A percentile compares a stretch with the other conserved stretches of the same genome.
These are phyloP conservation scores for Magnolia sinica DNA, from an alignment of 164 flowering plant genomes.

Conservation along the genomic window DNA sequence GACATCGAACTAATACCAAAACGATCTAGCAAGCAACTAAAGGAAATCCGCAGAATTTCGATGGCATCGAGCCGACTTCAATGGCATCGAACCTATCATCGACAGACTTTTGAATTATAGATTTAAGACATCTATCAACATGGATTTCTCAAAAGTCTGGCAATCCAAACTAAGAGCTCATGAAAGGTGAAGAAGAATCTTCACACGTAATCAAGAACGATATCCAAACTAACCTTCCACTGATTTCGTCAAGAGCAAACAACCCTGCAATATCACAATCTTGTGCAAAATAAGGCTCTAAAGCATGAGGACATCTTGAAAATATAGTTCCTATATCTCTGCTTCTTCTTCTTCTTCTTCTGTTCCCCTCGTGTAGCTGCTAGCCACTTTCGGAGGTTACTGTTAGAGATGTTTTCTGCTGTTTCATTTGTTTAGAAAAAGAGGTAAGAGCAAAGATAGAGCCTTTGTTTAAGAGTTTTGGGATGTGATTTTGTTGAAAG, in stretches of 20 bases:
- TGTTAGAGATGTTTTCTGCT: too few species aligned
- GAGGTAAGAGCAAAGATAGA: background rate
- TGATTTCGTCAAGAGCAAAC: background rate
- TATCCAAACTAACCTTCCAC: background rate
- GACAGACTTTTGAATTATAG: too few species aligned
- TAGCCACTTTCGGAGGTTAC: background rate
- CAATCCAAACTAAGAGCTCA: background rate
- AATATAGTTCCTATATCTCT: background rate
- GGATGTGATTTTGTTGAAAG: too few species aligned
- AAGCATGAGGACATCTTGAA: background rate
- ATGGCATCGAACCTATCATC: too few species aligned
- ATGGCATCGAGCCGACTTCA: too few species aligned
- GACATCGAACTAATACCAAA: too few species aligned
- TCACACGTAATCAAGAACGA: background rate
- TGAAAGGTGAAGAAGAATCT: background rate
- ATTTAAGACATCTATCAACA: background rate
- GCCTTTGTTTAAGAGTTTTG: too few species aligned
- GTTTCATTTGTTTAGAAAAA: background rate
- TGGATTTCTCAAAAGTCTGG: background rate
- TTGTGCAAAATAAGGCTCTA: background rate
- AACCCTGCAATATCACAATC: background rate
- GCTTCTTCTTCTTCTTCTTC: too few species aligned
- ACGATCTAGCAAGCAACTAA: too few species aligned
- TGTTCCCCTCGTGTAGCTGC: background rate
- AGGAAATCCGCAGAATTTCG: too few species aligned